Percentiles rank a stretch among this genome's conserved stretches.
These are phyloP conservation scores for Lyophyllum atratum DNA, from an alignment of 768 basidiomycete species.

Conservation along the genomic window DNA sequence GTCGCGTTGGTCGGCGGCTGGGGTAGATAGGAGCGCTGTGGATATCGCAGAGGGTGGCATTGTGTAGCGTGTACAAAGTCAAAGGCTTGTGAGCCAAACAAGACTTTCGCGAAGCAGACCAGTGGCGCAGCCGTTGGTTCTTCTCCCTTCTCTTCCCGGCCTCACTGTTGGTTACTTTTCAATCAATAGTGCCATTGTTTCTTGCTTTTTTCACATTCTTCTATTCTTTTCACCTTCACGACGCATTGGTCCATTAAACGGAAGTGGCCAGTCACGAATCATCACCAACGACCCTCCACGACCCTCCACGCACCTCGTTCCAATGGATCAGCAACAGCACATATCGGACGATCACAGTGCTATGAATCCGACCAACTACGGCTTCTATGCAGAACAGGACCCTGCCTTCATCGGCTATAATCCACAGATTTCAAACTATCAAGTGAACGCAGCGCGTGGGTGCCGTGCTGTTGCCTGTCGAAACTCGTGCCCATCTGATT, in stretches of 20 bases:
- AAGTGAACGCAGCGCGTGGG: constrained; percentile 70
- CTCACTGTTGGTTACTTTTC: constrained; percentile 19
- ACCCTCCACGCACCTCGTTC: constrained; percentile 34
- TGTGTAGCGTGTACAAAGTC: constrained; percentile 24
- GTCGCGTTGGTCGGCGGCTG: constrained; percentile 1
- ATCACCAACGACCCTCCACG: constrained; percentile 27
- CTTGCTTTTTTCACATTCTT: constrained; percentile 31
- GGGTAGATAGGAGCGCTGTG: no score
- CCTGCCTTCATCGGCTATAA: constrained; percentile 56
- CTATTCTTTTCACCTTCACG: constrained; percentile 38
- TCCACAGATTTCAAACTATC: constrained; percentile 57
- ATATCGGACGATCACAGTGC: constrained; percentile 51
- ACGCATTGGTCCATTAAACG: constrained; percentile 28
- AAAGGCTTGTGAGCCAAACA: constrained; percentile 25
- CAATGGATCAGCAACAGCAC: constrained; percentile 45
- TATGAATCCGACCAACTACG: constrained; percentile 44
- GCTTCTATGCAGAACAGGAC: constrained; percentile 60
- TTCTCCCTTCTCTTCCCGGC: constrained; percentile 23
- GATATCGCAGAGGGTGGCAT: constrained; percentile 13
- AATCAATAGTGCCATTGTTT: constrained; percentile 30
- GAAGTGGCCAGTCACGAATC: constrained; percentile 21
- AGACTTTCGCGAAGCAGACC: constrained; percentile 16
- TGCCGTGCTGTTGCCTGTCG: constrained; percentile 44
- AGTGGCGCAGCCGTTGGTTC: constrained; percentile 29
- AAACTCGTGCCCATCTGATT: constrained; percentile 71